Evolutionary conservation across 768 basidiomycete species (phyloP), one percentile per base, ranked within the genome.

Genomic region (Tricholoma sp.): DNA sequence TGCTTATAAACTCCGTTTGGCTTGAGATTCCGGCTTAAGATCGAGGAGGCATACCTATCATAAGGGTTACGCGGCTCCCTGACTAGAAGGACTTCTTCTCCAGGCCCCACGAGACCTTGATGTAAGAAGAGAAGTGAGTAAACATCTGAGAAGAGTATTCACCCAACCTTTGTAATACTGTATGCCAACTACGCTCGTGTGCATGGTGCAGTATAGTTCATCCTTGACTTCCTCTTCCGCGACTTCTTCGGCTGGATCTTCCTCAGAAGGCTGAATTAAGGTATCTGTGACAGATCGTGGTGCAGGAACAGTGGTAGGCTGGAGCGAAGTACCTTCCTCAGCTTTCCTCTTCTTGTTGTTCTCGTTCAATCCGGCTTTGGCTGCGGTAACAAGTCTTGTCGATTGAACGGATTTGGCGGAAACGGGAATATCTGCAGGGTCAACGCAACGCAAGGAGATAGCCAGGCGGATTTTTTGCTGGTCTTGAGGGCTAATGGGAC

Each of bases 61-160:
- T 86, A 88, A 45, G 24, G 59, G 66, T 93, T 93, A 0, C 66
- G 59, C 0, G 90, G 88, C 65, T 93, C 81, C 62, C 90, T 72
- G 5, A 82, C 69, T 1, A 93, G 74, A 10, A 74, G 67, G 11
- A 93, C 90, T 69, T 92, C 82, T 67, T 95, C 91, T 19, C 88
- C 90, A 2, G 81, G 69, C 14, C 85, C 90, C 35, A 94, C 93
- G 54, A 94, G 64, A 29, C 91, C 93, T 84, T 56, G n/a, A 19
- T 49, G 18, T 35, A 8, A 56, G 8, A 7, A 65, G 27, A 54
- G 35, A 60, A 47, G 50, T 58, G 12, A 47, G 24, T 18, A 3
- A 29, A 18, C 61, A 53, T 41, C 6, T n/a, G 24, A 11, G 41
- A 39, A 54, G 32, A 37, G 29, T 14, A 31, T 27, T 24, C 41